These are phyloP conservation scores for Tubosaeta brunneosetosa DNA, from an alignment of 768 basidiomycete genomes.

Conservation along the genomic window DNA sequence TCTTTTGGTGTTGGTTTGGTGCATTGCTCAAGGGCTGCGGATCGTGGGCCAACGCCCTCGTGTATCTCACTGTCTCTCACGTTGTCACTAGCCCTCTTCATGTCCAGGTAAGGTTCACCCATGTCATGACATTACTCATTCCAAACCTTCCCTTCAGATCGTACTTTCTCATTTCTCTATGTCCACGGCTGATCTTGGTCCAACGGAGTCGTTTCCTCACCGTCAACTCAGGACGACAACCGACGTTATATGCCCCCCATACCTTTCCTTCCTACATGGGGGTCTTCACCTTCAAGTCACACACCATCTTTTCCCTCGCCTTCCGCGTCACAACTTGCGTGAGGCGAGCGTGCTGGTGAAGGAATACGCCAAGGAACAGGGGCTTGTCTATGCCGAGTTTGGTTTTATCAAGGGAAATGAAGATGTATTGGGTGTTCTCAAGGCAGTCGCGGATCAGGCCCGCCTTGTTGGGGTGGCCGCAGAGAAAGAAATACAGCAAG, in stretches of 20 bases:
- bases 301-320: constrained; percentile 93
- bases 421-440: constrained; percentile 78
- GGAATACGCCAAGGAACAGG: constrained; percentile 80
- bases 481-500: constrained; percentile 63
- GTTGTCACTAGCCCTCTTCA: constrained; percentile 86
- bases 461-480: constrained; percentile 80
- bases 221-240: constrained; percentile 97
- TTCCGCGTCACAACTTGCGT: constrained; percentile 89
- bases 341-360: constrained; percentile 82
- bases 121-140: constrained; percentile 2
- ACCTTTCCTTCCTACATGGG: constrained; percentile 87
- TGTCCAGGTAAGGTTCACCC: constrained; percentile 63
- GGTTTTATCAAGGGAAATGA: constrained; percentile 83
- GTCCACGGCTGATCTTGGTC: constrained; percentile 88
- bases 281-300: constrained; percentile 98
- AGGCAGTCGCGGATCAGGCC: constrained; percentile 83
- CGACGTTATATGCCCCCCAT: constrained; percentile 84
- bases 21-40: constrained; percentile 66
- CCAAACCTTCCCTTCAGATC: constrained; percentile 46
- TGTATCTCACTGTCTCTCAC: constrained; percentile 82
- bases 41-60: constrained; percentile 61
- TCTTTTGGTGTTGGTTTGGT: constrained; percentile 90
- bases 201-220: constrained; percentile 85
- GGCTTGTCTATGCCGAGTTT: constrained; percentile 85
- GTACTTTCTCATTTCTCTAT: constrained; percentile 97